Percentiles rank a stretch among this genome's conserved stretches.
Conservation (phyloP, 441 rosid species). For the Eutrema salsugineum region DNA sequence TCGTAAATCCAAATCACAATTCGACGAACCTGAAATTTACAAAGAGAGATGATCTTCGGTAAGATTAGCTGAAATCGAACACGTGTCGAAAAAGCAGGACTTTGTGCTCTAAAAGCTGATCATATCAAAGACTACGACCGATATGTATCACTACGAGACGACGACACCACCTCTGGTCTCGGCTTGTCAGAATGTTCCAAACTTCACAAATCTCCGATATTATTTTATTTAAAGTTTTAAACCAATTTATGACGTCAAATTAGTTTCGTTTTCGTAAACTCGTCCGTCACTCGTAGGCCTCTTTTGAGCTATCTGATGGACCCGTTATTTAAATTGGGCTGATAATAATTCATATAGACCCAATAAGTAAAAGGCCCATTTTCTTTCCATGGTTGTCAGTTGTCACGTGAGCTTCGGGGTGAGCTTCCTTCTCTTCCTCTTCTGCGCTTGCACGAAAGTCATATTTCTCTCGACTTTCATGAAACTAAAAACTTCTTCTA, state of each 20-base stretch:
- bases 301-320: not conserved
- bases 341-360: not conserved
- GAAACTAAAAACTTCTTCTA: not conserved
- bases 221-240: not conserved
- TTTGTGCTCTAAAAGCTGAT: not conserved
- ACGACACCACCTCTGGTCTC: not conserved
- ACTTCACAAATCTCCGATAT: not conserved
- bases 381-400: not conserved
- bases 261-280: not conserved
- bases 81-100: not conserved
- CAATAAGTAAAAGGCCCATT: not conserved
- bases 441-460: not conserved
- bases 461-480: not conserved
- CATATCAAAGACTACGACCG: not conserved
- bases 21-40: slow-evolving; percentile 24
- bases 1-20: not conserved
- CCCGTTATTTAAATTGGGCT: not conserved
- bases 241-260: not conserved
- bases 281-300: too few relatives aligned
- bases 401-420: not conserved
- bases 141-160: not conserved
- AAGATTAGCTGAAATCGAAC: not conserved
- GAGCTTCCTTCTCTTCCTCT: not conserved
- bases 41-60: not conserved
- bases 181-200: not conserved